Conservation (phyloP, 2,329 filamentous ascomycete species). For the Sphaerulina vaccinii region DNA sequence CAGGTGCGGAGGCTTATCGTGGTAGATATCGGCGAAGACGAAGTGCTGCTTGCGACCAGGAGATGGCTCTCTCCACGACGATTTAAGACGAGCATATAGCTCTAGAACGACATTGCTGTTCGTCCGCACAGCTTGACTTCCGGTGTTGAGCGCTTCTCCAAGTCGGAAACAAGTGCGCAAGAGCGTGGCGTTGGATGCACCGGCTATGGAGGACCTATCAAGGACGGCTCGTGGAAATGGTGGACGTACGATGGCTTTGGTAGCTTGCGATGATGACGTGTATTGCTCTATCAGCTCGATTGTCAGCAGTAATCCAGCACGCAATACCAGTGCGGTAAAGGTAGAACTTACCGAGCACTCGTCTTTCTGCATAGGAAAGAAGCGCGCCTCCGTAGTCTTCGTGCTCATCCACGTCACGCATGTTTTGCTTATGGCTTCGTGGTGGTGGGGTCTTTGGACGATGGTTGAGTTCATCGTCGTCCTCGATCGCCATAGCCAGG, state of each 20-base stretch:
- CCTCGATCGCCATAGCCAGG: conserved; percentile 15
- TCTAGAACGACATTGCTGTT: conserved; percentile 57
- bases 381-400: conserved; percentile 36
- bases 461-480: conserved; percentile 7
- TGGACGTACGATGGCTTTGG: conserved; percentile 50
- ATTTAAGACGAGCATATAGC: conserved; percentile 61
- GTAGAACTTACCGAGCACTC: conserved; percentile 25
- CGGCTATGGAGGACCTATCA: conserved; percentile 56
- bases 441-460: conserved; percentile 21
- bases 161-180: conserved; percentile 64
- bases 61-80: conserved; percentile 54
- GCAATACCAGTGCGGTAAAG: not conserved
- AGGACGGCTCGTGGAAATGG: conserved; percentile 51
- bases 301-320: not conserved
- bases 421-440: conserved; percentile 32
- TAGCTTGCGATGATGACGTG: not conserved
- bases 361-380: conserved; percentile 27
- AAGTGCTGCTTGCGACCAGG: conserved; percentile 57
- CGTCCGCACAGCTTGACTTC: conserved; percentile 47
- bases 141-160: conserved; percentile 57
- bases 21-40: conserved; percentile 63
- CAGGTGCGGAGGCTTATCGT: conserved; percentile 57
- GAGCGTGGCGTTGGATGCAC: conserved; percentile 48
- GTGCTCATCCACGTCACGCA: conserved; percentile 31
- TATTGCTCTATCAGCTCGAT: not conserved